A percentile compares a stretch with the other conserved stretches of the same genome.
phyloP scores from a whole-genome alignment of 306 rosid species.

The Vigna mungo region DNA sequence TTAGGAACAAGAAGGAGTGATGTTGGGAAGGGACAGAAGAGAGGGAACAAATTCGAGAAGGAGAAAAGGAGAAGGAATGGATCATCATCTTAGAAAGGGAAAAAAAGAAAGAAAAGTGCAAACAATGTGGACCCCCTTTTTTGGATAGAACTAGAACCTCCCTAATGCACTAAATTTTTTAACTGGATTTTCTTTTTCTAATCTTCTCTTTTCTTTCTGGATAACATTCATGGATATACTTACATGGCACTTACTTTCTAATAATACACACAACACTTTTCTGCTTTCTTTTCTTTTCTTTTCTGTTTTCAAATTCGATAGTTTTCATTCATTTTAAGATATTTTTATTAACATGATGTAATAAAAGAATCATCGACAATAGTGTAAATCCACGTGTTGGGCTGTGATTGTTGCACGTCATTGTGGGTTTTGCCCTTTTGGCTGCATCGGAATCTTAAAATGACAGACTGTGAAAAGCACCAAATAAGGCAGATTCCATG shows the following conservation, averaged over 20 bases:
- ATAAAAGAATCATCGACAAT: background rate
- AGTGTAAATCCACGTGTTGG: slow-evolving; percentile 20
- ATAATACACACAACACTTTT: slow-evolving; percentile 10
- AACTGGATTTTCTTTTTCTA: slow-evolving; percentile 44
- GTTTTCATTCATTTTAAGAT: background rate
- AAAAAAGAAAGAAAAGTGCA: slow-evolving; percentile 53
- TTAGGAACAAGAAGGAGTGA: slow-evolving; percentile 32
- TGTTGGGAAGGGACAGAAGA: slow-evolving; percentile 18
- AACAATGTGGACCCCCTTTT: slow-evolving; percentile 44
- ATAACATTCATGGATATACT: slow-evolving; percentile 12
- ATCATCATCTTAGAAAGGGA: slow-evolving; percentile 20
- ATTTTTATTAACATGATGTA: too few relatives aligned
- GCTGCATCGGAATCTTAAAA: slow-evolving; percentile 6
- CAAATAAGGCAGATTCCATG: slow-evolving; percentile 51
- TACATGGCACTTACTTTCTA: slow-evolving; percentile 1
- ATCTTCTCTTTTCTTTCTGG: slow-evolving; percentile 12
- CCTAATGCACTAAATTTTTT: slow-evolving; percentile 12
- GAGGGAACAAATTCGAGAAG: slow-evolving; percentile 35
- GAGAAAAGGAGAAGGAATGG: background rate
- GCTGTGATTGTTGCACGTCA: slow-evolving; percentile 31
- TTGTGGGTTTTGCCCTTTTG: background rate
- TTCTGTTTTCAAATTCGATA: background rate
- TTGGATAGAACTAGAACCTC: slow-evolving; percentile 45
- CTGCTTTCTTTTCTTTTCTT: background rate
- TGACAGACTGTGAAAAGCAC: slow-evolving; percentile 37